Conservation (phyloP, 1,139 yeast genomes). For the Scheffersomyces titani region DNA sequence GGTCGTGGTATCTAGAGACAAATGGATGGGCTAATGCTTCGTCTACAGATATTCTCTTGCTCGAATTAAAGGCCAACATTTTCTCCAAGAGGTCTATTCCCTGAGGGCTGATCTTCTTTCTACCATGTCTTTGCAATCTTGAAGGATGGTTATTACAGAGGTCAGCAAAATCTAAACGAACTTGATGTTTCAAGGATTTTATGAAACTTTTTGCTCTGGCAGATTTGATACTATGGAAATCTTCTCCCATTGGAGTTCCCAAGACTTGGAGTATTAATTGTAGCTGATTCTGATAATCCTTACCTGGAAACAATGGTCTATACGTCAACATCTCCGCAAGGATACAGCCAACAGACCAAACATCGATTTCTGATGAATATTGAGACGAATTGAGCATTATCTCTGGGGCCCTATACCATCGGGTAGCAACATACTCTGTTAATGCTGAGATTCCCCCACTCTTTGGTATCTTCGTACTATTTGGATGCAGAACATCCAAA, state of each 20-base stretch:
- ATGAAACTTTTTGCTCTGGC: constrained; percentile 65
- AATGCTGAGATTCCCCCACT: constrained; percentile 32
- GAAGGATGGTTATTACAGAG: constrained; percentile 16
- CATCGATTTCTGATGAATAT: constrained; percentile 71
- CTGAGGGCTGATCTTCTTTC: constrained; percentile 43
- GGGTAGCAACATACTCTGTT: constrained; percentile 78
- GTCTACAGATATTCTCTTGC: constrained; percentile 60
- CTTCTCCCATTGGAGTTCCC: constrained; percentile 66
- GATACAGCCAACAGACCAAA: constrained; percentile 82
- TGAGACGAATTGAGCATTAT: constrained; percentile 70
- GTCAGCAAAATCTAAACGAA: constrained; percentile 9
- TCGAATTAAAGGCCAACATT: constrained; percentile 64
- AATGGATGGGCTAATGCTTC: constrained; percentile 72
- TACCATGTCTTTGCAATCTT: constrained; percentile 8
- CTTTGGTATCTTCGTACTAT: constrained; percentile 25
- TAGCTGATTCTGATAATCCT: constrained; percentile 69
- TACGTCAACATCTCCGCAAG: constrained; percentile 61
- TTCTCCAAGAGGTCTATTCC: constrained; percentile 64
- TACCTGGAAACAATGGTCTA: constrained; percentile 80
- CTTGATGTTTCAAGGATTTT: constrained; percentile 51
- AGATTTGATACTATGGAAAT: constrained; percentile 57
- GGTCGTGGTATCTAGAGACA: constrained; percentile 65
- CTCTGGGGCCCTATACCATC: constrained; percentile 84
- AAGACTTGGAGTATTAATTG: constrained; percentile 59
- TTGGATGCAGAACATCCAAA: constrained; percentile 21